Base-by-base conservation (phyloP, 192 early-diverging fungal genomes). In the Coemansia sp. region DNA sequence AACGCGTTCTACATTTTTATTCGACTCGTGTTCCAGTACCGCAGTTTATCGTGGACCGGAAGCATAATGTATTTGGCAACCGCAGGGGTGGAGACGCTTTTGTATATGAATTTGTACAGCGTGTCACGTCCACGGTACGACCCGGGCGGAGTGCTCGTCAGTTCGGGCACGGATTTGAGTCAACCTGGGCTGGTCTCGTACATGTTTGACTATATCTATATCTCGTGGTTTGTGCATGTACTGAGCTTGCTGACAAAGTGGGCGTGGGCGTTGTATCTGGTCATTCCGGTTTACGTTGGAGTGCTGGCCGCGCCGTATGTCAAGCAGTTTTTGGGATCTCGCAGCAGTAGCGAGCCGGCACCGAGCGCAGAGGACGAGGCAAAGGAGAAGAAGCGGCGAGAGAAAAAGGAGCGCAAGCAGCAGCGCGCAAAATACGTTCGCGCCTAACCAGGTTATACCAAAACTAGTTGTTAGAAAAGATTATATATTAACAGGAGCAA, bases 181-280 rank as follows among this genome's bases (percentile, higher is more conserved):
- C 64, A 68, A 43, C 63, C 77, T 14, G 86, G 86, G 0, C 47
- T 87, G 35, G 74, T 83, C 5, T 82, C 89, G 31, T 92, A 92
- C 60, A 87, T 89, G 74, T 94, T 92, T 69, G 92, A 94, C 59
- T 86, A 92, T 51, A 89, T 94, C 54, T 94, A 94, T 54, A 82
- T 94, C 31, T 87, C 89, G 17, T 92, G 91, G 91, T 85, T 88
- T 59, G 88, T 89, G 35, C 89, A 91, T 31, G 25, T 77, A 43
- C 66, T 74, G 7, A 71, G 77, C 21, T 23, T 84, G 64, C 26
- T 69, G 14, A 76, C 74, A 0, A 51, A 41, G 6, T 77, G 74
- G 68, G 70, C 75, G 7, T 84, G 77, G 82, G 23, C 43, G 19
- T 11, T 84, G 51, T 84, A 80, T 29, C 9, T 80, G 69, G 58